Evolutionary conservation across 1,284 basidiomycete species (phyloP).

Genomic region (Golubevia sp.): DNA sequence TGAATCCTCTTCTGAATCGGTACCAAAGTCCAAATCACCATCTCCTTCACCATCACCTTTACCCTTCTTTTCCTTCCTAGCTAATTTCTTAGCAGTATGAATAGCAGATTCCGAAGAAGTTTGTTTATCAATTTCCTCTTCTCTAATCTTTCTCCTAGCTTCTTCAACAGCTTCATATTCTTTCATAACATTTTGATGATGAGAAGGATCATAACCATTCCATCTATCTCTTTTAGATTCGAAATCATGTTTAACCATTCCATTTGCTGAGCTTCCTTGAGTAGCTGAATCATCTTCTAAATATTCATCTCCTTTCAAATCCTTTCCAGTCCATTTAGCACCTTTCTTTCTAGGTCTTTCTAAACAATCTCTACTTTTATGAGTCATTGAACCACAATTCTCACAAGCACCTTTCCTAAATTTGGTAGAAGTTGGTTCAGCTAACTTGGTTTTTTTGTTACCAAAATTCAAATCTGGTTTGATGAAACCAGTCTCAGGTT

Average conservation of each 20-base stretch:
- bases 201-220: conserved; percentile 56
- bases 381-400: conserved; percentile 56
- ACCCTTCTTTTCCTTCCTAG: conserved; percentile 30
- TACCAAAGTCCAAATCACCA: conserved; percentile 23
- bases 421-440: conserved; percentile 26
- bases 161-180: conserved; percentile 51
- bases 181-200: conserved; percentile 42
- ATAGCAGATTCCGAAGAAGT: conserved; percentile 25
- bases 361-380: conserved; percentile 54
- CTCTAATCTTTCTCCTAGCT: conserved; percentile 43
- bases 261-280: not conserved
- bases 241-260: conserved; percentile 37
- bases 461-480: conserved; percentile 43
- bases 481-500: conserved; percentile 33
- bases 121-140: conserved; percentile 50
- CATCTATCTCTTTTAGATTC: conserved; percentile 56
- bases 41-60: conserved; percentile 4
- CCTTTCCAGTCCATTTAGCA: conserved; percentile 54
- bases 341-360: conserved; percentile 57
- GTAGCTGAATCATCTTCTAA: conserved; percentile 13
- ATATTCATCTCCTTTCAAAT: conserved; percentile 45
- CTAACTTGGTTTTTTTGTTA: conserved; percentile 38
- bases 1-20: conserved; percentile 39
- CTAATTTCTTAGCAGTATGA: conserved; percentile 41
- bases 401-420: conserved; percentile 60